Base-by-base conservation (phyloP, 495 filamentous ascomycete species). In the Antarctomyces pellizariae region DNA sequence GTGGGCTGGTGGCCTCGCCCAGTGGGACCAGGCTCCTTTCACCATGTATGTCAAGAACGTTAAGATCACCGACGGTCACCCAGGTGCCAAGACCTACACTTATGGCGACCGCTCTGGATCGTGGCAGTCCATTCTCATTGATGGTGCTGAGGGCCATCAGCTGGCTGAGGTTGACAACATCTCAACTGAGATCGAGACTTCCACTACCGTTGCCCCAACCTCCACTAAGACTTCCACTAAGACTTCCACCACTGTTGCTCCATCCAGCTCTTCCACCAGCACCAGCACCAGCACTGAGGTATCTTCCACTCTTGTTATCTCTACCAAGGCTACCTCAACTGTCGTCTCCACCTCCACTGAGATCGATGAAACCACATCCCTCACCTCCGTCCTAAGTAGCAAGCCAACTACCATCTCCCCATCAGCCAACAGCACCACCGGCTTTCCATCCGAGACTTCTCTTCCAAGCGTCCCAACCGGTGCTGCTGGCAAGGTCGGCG, bases 41-140 rank as follows among this genome's bases (percentile, higher is more conserved):
- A 65, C 59, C 25, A 95, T 95, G 86, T 51, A 64, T 27, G 62
- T 92, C 36, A 70, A 77, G 47, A 68, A 57, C 15, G 53, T 91
- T 28, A 62, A 62, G 22, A 64, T 84, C 25, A 67, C 67, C 22
- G 86, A 97, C 51, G 93, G 93, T 53, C 90, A 78, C 13, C 89
- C 78, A 7, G 86, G 84, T 17, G 33, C 28, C 15, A 67, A 61
- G 1, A 54, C 66, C 23, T 97, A 97, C 53, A 54, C 47, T 11
- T 97, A 93, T 45, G 54, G 61, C 25, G 77, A 80, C 44, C 60
- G 53, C 17, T 68, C 59, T 16, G 86, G 86, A 19, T 62, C 58
- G 13, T 91, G 75, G 72, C 36, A 69, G 34, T 77, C 70, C 32
- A 93, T 97, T 49, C 55, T 60, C 32, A 62, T 83, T 8, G 52